Percentiles rank a stretch among this genome's conserved stretches.
These are phyloP conservation scores for Theileria orientalis DNA, from an alignment of 169 alveolate genomes.

Conservation along the genomic window DNA sequence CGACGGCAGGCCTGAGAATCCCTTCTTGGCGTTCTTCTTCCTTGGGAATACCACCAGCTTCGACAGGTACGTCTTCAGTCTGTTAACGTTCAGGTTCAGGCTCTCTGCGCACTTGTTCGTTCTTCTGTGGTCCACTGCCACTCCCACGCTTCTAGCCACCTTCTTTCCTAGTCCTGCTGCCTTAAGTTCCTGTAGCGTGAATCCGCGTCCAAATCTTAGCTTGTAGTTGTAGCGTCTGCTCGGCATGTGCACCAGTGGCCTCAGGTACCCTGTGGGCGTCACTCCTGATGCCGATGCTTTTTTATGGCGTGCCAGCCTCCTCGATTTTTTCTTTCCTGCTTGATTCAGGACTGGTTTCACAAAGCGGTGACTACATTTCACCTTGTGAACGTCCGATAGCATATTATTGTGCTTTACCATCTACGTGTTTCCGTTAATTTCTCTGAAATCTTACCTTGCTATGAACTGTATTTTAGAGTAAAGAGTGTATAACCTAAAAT, in stretches of 20 bases:
- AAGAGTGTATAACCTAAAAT: not conserved
- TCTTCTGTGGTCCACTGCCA: conserved; percentile 98
- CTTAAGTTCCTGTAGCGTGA: conserved; percentile 96
- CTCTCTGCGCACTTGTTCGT: conserved; percentile 91
- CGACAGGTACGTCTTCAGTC: conserved; percentile 93
- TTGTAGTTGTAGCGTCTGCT: conserved; percentile 96
- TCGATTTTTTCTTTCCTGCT: conserved; percentile 93
- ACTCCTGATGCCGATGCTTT: conserved; percentile 89
- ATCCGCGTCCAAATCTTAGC: conserved; percentile 97
- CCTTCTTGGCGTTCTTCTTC: conserved; percentile 92
- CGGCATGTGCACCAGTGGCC: conserved; percentile 94
- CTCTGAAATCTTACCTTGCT: conserved; percentile 30
- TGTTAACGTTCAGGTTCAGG: conserved; percentile 90
- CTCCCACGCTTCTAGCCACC: conserved; percentile 97
- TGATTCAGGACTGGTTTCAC: conserved; percentile 97
- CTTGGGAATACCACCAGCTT: conserved; percentile 95
- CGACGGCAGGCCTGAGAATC: conserved; percentile 91
- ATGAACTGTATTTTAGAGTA: conserved; percentile 33
- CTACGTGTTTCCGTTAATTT: not conserved
- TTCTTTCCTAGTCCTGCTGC: conserved; percentile 90
- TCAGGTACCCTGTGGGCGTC: conserved; percentile 92
- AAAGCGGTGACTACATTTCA: conserved; percentile 95
- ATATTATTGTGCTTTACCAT: conserved; percentile 94
- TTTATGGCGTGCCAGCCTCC: conserved; percentile 88
- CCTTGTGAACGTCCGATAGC: conserved; percentile 96